Conservation (phyloP, 108 stramenopile species). For the Seminavis robusta region DNA sequence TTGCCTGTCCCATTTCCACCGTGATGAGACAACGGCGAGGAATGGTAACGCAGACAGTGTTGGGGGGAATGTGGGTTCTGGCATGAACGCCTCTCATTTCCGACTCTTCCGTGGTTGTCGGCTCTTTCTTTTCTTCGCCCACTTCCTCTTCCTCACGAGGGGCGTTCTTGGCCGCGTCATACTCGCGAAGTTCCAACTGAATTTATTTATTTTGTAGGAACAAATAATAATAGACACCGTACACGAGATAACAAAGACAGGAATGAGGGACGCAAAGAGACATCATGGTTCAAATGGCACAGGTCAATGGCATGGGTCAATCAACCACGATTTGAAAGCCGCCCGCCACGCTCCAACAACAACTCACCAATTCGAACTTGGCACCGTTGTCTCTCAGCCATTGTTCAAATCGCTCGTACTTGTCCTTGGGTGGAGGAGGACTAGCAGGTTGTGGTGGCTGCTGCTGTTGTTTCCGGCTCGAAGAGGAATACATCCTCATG, state of each 20-base stretch:
- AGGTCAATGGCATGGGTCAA: background rate
- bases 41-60: conserved; percentile 82
- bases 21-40: conserved; percentile 95
- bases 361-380: conserved; percentile 64
- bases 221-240: background rate
- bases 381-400: conserved; percentile 84
- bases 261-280: background rate
- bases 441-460: too few species aligned
- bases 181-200: conserved; percentile 56
- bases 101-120: conserved; percentile 45
- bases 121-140: conserved; percentile 63
- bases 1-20: conserved; percentile 98
- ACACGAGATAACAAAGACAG: background rate
- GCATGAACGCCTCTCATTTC: conserved; percentile 99
- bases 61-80: conserved; percentile 62
- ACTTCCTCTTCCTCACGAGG: conserved; percentile 34
- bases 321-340: background rate
- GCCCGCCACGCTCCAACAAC: too few species aligned
- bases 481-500: too few species aligned
- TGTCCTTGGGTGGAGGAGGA: too few species aligned
- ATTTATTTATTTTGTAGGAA: background rate
- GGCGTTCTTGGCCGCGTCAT: conserved; percentile 28
- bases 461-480: too few species aligned
- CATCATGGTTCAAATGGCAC: background rate
- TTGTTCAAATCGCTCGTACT: conserved; percentile 75